Base-by-base conservation (phyloP, 2,329 filamentous ascomycete species). In the Dactylonectria macrodidyma region DNA sequence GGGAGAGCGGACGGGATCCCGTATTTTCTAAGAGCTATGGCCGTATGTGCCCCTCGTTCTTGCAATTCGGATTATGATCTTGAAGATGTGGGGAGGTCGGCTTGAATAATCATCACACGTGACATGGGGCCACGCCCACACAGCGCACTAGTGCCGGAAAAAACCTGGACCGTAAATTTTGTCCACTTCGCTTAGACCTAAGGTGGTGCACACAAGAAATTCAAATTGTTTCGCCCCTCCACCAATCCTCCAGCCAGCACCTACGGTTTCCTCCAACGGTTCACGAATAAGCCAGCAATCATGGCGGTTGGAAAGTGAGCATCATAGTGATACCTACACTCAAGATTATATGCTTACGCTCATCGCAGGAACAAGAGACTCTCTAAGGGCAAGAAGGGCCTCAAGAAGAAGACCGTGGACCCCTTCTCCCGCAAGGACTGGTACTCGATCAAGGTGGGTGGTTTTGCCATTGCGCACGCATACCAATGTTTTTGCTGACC, bases 341-440 rank as follows among this genome's bases (percentile, higher is more conserved):
- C 36, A 64, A 34, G 11, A 66, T n/a, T 26, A 44, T 24, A 59
- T 72, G 63, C 75, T 80, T 67, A 78, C 68, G 48, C 71, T 67
- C 66, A 62, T 51, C 55, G 46, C 79, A 95, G 92, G 94, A 99
- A 99, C 92, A 99, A 99, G 95, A 95, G 96, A 91, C 92, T 99
- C 89, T 98, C 96, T 78, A 99, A 99, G 92, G 96, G 96, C 89
- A 99, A 98, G 94, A 99, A 99, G 92, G 95, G 96, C 86, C 90
- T 98, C 85, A 98, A 98, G 94, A 98, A 99, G 95, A 95, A 95
- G 89, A 95, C 95, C 82, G 88, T 92, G 80, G 96, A 99, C 86
- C 95, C 96, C 82, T 98, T 98, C 90, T 91, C 95, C 82, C 93
- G 95, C 84, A 99, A 99, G 91, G 96, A 98, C 86, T 98, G 97